Base-by-base conservation (phyloP, 305 asterid genomes). In the Lippia alba region DNA sequence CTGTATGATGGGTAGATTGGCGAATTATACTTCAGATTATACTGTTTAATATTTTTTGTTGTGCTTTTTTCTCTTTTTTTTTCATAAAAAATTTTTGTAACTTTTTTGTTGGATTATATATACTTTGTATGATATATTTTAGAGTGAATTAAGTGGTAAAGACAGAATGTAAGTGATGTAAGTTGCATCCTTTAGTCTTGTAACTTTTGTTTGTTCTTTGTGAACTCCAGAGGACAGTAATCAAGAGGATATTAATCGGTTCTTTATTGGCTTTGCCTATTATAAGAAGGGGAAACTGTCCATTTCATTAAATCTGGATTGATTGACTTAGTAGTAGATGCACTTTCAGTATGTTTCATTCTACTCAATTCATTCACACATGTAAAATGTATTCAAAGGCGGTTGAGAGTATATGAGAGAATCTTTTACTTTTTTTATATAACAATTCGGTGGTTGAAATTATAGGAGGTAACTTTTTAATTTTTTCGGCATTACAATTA, bases 211-310 rank as follows among this genome's bases (percentile, higher is more conserved):
- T 36, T 15, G 15, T 73, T 58, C 17, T 46, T 57, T 45, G 19
- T 36, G 20, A 66, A 6, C 59, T 64, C 70, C 33, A 15, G 59
- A 33, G 8, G n/a, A 66, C 16, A 39, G 4, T 66, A 36, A 53
- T 18, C 51, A 18, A 53, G 20, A 58, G 18, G 58, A 69, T 32
- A 56, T 57, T 33, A 14, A 50, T 57, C 15, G 45, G n/a, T 17
- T 61, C 16, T 61, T 61, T 57, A n/a, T 12, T 24, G 12, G 41
- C 20, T 55, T 55, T 55, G 4, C 7, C 12, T 55, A 12, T 0
- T 14, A 2, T 24, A 1, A 24, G 30, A 24, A 24, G 3, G 30
- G 30, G 30, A 24, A 24, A 24, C 3, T 24, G 30, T 24, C 30
- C 30, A 24, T 24, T 24, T 24, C 30, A 24, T 24, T 24, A 24